phyloP scores from a whole-genome alignment of 1,284 basidiomycete genomes.

The Coriolopsis trogii region DNA sequence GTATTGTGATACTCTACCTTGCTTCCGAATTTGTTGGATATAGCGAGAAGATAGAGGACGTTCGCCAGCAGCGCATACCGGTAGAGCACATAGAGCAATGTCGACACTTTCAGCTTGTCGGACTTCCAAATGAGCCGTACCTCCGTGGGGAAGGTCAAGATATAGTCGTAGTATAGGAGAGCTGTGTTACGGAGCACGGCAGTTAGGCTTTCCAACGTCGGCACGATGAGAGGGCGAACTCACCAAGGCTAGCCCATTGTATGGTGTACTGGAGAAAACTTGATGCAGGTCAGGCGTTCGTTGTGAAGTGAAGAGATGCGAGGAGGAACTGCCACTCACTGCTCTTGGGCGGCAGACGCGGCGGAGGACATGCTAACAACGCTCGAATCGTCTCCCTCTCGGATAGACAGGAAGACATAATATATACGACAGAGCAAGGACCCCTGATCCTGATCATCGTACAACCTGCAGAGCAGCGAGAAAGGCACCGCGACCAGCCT shows the following conservation, averaged over 20 bases:
- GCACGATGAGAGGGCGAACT: neutral
- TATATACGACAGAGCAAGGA: no score
- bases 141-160: constrained; percentile 36
- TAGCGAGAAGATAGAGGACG: constrained; percentile 36
- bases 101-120: constrained; percentile 28
- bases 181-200: no score
- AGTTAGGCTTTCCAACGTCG: no score
- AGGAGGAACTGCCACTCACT: neutral
- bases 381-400: no score
- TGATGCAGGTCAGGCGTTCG: neutral
- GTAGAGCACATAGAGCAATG: constrained; percentile 38
- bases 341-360: neutral
- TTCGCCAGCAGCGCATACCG: constrained; percentile 40
- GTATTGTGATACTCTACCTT: no score
- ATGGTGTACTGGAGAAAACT: constrained; percentile 34
- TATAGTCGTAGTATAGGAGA: constrained; percentile 37
- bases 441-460: no score
- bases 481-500: no score
- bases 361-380: neutral
- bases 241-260: constrained; percentile 38
- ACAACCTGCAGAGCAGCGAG: no score
- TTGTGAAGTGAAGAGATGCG: neutral
- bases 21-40: constrained; percentile 26
- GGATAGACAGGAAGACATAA: no score
- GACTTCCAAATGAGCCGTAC: constrained; percentile 37